These are phyloP conservation scores for Plasmodium blacklocki DNA, from an alignment of 169 alveolate species.

Conservation along the genomic window DNA sequence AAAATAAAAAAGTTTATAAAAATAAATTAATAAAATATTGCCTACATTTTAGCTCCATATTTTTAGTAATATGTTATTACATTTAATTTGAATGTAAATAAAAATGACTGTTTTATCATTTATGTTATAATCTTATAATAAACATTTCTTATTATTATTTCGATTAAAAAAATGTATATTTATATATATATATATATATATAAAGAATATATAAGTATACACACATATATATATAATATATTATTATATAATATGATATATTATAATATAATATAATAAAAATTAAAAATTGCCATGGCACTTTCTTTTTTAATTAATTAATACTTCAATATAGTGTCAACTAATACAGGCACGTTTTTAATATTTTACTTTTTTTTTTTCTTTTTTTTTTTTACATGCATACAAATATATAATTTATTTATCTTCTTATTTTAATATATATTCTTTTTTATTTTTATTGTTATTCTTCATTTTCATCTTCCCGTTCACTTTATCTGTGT, in stretches of 20 bases:
- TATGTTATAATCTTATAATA: conserved; percentile 17
- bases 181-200: too few relatives aligned
- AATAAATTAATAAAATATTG: too few relatives aligned
- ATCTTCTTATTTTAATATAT: neutral
- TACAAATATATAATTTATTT: neutral
- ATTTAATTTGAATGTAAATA: conserved; percentile 24
- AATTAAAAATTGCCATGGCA: conserved; percentile 33
- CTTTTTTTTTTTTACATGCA: conserved; percentile 1
- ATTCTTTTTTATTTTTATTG: conserved; percentile 6
- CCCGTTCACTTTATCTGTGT: neutral
- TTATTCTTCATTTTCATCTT: neutral
- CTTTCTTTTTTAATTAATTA: conserved; percentile 17
- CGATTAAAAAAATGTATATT: neutral
- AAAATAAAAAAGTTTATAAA: conserved; percentile 4
- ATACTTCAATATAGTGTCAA: conserved; percentile 7
- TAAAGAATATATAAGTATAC: conserved; percentile 17
- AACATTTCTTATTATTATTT: conserved; percentile 43
- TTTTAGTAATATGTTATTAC: neutral
- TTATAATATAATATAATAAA: conserved; percentile 17
- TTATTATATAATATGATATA: neutral
- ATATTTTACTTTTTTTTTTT: conserved; percentile 5
- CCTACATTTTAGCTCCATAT: neutral
- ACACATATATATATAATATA: conserved; percentile 18
- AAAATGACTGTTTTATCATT: conserved; percentile 23
- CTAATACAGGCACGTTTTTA: conserved; percentile 8